These are phyloP conservation scores for Mycena haematopus DNA, from an alignment of 768 basidiomycete species.

Conservation along the genomic window DNA sequence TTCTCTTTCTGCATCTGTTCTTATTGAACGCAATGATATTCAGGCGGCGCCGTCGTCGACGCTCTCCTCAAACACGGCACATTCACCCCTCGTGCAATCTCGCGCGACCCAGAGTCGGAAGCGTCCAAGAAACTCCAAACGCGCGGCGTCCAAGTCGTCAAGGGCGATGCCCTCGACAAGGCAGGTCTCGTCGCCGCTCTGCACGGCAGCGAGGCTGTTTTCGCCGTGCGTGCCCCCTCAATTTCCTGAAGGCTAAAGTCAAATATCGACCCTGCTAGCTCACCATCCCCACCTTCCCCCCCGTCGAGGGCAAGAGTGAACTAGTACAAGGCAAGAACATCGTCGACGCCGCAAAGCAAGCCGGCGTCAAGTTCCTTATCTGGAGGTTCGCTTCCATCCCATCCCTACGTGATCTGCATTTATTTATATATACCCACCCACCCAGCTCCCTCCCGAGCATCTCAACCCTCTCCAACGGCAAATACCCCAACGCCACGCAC, in stretches of 20 bases:
- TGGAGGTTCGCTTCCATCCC: constrained; percentile 5
- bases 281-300: neutral
- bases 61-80: constrained; percentile 10
- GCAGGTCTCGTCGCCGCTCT: neutral
- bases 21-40: neutral
- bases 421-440: neutral
- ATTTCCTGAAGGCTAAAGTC: neutral
- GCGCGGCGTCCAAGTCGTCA: constrained; percentile 5
- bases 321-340: constrained; percentile 3
- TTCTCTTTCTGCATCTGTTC: no score
- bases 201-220: constrained; percentile 13
- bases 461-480: neutral
- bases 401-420: neutral
- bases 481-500: constrained; percentile 5
- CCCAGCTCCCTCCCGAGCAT: constrained; percentile 10
- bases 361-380: constrained; percentile 13
- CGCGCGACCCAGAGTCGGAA: constrained; percentile 3
- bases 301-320: constrained; percentile 2
- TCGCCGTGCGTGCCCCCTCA: neutral
- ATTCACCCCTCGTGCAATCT: constrained; percentile 13
- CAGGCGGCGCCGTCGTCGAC: constrained; percentile 5
- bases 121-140: constrained; percentile 1
- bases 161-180: constrained; percentile 11
- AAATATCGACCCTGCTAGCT: neutral
- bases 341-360: constrained; percentile 7